A percentile compares a stretch with the other conserved stretches of the same genome.
Conservation (phyloP, 2,329 filamentous ascomycete species). For the Alternaria gansuensis region DNA sequence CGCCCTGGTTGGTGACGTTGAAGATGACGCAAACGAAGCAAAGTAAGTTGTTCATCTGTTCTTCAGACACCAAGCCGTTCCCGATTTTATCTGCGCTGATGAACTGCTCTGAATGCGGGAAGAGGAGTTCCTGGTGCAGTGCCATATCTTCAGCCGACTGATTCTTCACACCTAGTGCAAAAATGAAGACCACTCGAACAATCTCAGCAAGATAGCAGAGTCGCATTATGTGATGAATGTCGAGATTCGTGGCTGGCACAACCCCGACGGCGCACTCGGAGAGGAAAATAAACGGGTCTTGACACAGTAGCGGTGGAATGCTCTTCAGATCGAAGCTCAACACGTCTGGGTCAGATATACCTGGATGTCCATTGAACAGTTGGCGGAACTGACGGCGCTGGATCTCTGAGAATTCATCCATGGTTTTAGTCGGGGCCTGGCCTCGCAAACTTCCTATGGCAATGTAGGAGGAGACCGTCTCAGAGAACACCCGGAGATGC, state of each 20-base stretch:
- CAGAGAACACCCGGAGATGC: slow-evolving; percentile 85
- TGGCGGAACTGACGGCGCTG: slow-evolving; percentile 77
- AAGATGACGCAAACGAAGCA: slow-evolving; percentile 47
- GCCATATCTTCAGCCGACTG: slow-evolving; percentile 15
- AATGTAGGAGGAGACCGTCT: slow-evolving; percentile 87
- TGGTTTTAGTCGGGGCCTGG: slow-evolving; percentile 67
- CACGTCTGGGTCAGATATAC: slow-evolving; percentile 50
- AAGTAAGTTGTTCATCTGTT: slow-evolving; percentile 43
- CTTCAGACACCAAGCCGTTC: slow-evolving; percentile 33
- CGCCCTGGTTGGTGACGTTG: slow-evolving; percentile 39
- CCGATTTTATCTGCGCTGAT: slow-evolving; percentile 40
- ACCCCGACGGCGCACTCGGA: slow-evolving; percentile 79
- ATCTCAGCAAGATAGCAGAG: slow-evolving; percentile 93
- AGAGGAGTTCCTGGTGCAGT: slow-evolving; percentile 13
- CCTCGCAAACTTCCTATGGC: slow-evolving; percentile 75
- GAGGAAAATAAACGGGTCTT: slow-evolving; percentile 82
- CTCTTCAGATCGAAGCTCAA: slow-evolving; percentile 56
- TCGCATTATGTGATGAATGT: slow-evolving; percentile 80
- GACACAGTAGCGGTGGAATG: slow-evolving; percentile 66
- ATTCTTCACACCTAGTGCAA: slow-evolving; percentile 42
- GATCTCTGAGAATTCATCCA: slow-evolving; percentile 72
- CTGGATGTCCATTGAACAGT: slow-evolving; percentile 70
- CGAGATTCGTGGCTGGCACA: slow-evolving; percentile 71
- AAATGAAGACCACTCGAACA: slow-evolving; percentile 76
- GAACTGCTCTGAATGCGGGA: slow-evolving; percentile 34